phyloP scores from a whole-genome alignment of 2,329 filamentous ascomycete genomes.

The Ceratocystis harringtonii region DNA sequence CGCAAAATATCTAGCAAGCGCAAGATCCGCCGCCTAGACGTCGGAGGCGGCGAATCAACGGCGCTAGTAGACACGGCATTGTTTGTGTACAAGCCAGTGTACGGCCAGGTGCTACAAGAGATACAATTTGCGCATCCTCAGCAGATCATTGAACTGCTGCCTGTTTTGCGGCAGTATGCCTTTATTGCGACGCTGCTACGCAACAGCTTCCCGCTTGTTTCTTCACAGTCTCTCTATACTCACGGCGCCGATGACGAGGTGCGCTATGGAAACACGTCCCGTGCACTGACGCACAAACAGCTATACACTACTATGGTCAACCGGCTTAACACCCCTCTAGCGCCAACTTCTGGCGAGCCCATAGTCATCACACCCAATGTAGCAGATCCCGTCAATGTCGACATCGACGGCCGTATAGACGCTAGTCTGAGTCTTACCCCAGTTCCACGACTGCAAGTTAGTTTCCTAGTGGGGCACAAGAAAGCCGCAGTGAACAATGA shows the following conservation, averaged over 20 bases:
- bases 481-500: not conserved
- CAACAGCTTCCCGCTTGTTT: conserved; percentile 35
- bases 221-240: not conserved
- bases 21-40: conserved; percentile 23
- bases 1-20: conserved; percentile 33
- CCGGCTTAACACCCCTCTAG: not conserved
- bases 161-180: conserved; percentile 59
- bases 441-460: conserved; percentile 34
- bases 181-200: conserved; percentile 50
- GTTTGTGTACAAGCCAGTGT: conserved; percentile 58
- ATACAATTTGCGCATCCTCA: conserved; percentile 65
- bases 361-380: not conserved
- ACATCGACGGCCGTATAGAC: conserved; percentile 25
- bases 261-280: conserved; percentile 9
- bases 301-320: conserved; percentile 7
- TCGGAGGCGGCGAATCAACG: conserved; percentile 16
- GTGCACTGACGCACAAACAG: conserved; percentile 4
- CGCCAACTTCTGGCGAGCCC: not conserved
- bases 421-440: conserved; percentile 39
- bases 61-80: conserved; percentile 36
- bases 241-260: conserved; percentile 1
- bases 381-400: not conserved
- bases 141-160: conserved; percentile 60
- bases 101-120: conserved; percentile 49
- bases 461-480: conserved; percentile 32